Base-by-base conservation (phyloP, 164 flowering plant species). In the Aristolochia fimbriata region DNA sequence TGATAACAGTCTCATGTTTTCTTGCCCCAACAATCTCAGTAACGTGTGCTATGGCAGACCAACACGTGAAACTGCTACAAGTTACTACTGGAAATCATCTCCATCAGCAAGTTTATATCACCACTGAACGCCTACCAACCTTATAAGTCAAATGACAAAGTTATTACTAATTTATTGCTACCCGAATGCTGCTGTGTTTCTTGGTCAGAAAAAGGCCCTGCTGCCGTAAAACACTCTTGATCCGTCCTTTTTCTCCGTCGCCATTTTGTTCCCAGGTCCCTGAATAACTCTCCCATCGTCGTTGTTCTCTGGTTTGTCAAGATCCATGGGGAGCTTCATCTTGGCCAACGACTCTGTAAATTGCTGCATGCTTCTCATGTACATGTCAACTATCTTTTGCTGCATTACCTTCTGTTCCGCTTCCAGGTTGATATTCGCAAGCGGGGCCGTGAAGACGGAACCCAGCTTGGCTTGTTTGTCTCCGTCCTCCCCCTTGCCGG, bases 341-440 rank as follows among this genome's bases (percentile, higher is more conserved):
- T 87, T 86, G 15, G 87, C 89, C 70, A 86, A 65, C 1, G 97
- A 91, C 68, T 87, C 93, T 0, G 91, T 84, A 59, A 91, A 87
- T 61, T 91, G 96, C 13, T 88, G 94, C 97, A 88, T 88, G 68
- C 97, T 91, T 51, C 80, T 84, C 94, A 86, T 91, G 68, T 91
- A 91, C 94, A 91, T 83, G 58, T 85, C 93, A 11, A 85, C 89
- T 63, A 88, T 91, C 57, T 91, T 89, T 68, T 84, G 81, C 74
- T 91, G 97, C 91, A 88, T 82, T 55, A 79, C 88, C 2, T 78
- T 68, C 58, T 87, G 82, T 76, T 90, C 93, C 8, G 81, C 80
- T 55, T 79, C 89, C 16, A 76, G 46, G 49, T 74, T 76, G 50
- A 82, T 66, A 51, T 74, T 73, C 43, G 73, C 83, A 7, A 77